Conservation (phyloP, 2,329 filamentous ascomycete species). For the Aotearoamyces nothofagi region DNA sequence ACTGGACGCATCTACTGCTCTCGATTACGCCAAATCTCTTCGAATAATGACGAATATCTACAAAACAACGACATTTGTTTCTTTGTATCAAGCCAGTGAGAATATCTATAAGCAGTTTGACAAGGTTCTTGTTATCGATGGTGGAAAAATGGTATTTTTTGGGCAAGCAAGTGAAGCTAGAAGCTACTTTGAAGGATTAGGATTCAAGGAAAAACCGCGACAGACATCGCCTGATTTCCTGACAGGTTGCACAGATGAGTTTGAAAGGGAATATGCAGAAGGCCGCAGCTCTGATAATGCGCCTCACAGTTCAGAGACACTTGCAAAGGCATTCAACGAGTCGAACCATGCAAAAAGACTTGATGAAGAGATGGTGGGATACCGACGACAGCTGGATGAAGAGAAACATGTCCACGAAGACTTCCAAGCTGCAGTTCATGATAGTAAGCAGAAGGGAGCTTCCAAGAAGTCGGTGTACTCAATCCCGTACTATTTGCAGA, state of each 20-base stretch:
- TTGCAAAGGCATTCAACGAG: conserved; percentile 54
- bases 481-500: conserved; percentile 68
- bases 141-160: conserved; percentile 62
- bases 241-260: conserved; percentile 71
- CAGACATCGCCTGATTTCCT: conserved; percentile 74
- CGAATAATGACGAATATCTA: conserved; percentile 74
- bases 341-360: conserved; percentile 43
- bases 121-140: conserved; percentile 71
- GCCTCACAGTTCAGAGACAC: conserved; percentile 49
- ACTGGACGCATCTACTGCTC: conserved; percentile 50
- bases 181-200: conserved; percentile 61
- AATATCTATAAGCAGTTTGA: conserved; percentile 69
- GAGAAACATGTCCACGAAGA: conserved; percentile 59
- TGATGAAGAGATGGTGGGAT: conserved; percentile 50
- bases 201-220: conserved; percentile 58
- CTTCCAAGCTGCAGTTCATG: conserved; percentile 59
- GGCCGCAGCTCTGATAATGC: conserved; percentile 51
- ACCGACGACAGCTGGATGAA: conserved; percentile 46
- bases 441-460: conserved; percentile 64
- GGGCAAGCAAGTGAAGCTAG: conserved; percentile 53
- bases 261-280: conserved; percentile 60
- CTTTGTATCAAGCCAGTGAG: conserved; percentile 73
- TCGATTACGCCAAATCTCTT: conserved; percentile 54
- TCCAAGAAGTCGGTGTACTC: conserved; percentile 63
- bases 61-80: conserved; percentile 72